These are phyloP conservation scores for Hymenoscyphus infarciens DNA, from an alignment of 2,329 filamentous ascomycete species.

Conservation along the genomic window DNA sequence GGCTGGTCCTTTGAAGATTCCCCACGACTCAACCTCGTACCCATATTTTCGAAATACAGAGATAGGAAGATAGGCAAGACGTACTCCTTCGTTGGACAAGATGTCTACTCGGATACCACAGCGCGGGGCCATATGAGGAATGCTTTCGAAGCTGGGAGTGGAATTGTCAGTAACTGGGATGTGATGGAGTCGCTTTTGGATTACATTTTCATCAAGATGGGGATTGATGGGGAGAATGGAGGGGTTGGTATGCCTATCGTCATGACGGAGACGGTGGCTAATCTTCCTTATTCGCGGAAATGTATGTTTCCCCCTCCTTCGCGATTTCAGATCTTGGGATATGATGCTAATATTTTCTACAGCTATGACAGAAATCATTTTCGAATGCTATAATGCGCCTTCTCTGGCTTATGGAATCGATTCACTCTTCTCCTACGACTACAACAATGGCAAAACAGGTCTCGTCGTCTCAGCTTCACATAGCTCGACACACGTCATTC, in stretches of 20 bases:
- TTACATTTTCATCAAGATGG: conserved; percentile 91
- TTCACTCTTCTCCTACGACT: conserved; percentile 89
- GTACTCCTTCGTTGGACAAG: conserved; percentile 86
- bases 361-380: conserved; percentile 97
- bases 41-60: conserved; percentile 91
- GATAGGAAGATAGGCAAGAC: conserved; percentile 91
- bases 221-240: conserved; percentile 72
- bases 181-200: conserved; percentile 93
- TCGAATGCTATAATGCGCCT: conserved; percentile 90
- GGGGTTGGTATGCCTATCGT: conserved; percentile 81
- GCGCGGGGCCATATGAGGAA: conserved; percentile 86
- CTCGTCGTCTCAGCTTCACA: conserved; percentile 89
- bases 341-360: conserved; percentile 8
- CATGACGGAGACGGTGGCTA: conserved; percentile 94
- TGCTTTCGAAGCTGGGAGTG: conserved; percentile 85
- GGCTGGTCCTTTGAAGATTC: conserved; percentile 90
- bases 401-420: conserved; percentile 93
- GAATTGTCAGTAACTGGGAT: conserved; percentile 96
- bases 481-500: conserved; percentile 92
- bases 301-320: conserved; percentile 56
- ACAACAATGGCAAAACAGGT: conserved; percentile 80
- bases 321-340: neutral
- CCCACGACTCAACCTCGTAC: conserved; percentile 78
- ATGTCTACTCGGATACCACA: conserved; percentile 93
- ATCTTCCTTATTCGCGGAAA: conserved; percentile 81